Evolutionary conservation across 352 stramenopile species (phyloP).

Genomic region (Phytophthora citrophthora): DNA sequence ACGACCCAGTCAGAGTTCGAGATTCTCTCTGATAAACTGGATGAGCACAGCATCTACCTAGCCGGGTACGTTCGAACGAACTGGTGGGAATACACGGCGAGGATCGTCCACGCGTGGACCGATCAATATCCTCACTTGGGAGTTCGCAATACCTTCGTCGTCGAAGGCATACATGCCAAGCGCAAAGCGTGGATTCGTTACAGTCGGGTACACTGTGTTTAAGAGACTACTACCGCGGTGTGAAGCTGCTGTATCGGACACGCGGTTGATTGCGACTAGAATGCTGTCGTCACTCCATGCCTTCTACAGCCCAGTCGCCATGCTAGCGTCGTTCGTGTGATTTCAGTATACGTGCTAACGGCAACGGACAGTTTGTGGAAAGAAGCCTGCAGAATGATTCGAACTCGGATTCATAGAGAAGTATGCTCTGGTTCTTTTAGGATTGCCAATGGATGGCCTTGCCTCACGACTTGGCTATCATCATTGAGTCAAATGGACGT

Average conservation of each 20-base stretch:
- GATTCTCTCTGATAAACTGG: no score
- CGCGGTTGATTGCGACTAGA: neutral
- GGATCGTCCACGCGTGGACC: conserved; percentile 2
- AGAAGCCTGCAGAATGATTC: neutral
- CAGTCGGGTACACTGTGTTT: conserved; percentile 1
- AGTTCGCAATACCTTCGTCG: conserved; percentile 1
- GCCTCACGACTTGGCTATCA: neutral
- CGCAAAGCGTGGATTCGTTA: conserved; percentile 3
- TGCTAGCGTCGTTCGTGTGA: neutral
- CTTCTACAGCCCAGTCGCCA: conserved; percentile 2
- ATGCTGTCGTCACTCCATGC: neutral
- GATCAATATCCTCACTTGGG: conserved; percentile 8
- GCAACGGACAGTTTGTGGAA: neutral
- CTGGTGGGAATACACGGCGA: conserved; percentile 3
- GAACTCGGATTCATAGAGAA: neutral
- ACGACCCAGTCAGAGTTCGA: no score
- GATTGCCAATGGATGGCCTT: neutral
- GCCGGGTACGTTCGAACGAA: conserved; percentile 4
- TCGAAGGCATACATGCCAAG: conserved; percentile 9
- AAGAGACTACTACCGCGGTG: conserved; percentile 7
- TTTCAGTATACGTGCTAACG: neutral
- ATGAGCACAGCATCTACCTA: neutral
- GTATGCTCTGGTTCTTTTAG: neutral
- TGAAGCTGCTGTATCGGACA: neutral
- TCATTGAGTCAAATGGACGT: neutral